These are phyloP conservation scores for Naganishia albida DNA, from an alignment of 1,284 basidiomycete species.

Conservation along the genomic window DNA sequence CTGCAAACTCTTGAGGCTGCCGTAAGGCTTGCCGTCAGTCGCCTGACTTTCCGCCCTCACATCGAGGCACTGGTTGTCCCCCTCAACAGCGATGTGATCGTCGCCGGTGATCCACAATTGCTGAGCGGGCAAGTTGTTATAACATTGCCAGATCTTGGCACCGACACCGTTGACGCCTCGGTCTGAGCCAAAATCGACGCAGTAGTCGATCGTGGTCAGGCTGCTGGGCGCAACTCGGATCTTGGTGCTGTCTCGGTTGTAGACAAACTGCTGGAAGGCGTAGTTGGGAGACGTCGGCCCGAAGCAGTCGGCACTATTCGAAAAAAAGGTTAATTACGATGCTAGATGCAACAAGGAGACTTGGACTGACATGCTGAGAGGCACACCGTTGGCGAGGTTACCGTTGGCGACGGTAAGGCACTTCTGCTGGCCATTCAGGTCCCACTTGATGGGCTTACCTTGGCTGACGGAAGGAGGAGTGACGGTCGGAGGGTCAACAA, in stretches of 20 bases:
- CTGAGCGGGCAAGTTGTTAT: conserved; percentile 32
- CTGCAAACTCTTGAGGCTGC: conserved; percentile 20
- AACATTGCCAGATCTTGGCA: conserved; percentile 36
- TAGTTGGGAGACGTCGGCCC: neutral
- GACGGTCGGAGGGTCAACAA: neutral
- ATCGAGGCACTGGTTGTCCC: conserved; percentile 22
- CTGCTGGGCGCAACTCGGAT: conserved; percentile 26
- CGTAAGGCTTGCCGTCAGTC: conserved; percentile 18
- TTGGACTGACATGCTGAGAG: conserved; percentile 19
- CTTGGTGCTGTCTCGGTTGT: conserved; percentile 23
- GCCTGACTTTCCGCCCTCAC: conserved; percentile 13
- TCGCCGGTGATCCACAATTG: conserved; percentile 30
- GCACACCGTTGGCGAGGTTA: neutral
- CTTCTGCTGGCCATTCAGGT: conserved; percentile 15
- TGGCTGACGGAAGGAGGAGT: conserved; percentile 10
- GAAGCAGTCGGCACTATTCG: conserved; percentile 10
- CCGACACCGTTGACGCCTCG: conserved; percentile 23
- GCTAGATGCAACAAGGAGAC: neutral
- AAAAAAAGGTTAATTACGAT: neutral
- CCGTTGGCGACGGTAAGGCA: conserved; percentile 24
- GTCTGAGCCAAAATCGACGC: conserved; percentile 25
- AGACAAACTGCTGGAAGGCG: conserved; percentile 26
- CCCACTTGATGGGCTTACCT: conserved; percentile 22
- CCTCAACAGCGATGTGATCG: conserved; percentile 16
- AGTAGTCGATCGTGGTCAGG: conserved; percentile 27